phyloP scores from a whole-genome alignment of 768 basidiomycete genomes.

The Kockovaella imperatae region DNA sequence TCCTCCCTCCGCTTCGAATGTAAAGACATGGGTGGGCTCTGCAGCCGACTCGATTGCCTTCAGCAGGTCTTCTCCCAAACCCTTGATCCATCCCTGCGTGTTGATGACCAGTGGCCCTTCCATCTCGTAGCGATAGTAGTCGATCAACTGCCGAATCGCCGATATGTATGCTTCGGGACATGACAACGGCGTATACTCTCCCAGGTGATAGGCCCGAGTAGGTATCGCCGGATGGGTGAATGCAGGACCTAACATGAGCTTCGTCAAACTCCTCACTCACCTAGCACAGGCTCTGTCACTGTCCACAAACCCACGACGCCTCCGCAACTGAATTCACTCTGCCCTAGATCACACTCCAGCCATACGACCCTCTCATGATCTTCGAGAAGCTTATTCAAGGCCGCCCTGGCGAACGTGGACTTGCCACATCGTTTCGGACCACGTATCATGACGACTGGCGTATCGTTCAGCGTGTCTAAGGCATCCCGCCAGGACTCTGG shows the following conservation, averaged over 20 bases:
- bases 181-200: conserved; percentile 65
- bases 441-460: conserved; percentile 58
- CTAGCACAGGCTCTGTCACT: conserved; percentile 61
- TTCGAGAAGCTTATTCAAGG: conserved; percentile 61
- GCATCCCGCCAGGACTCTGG: conserved; percentile 32
- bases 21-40: conserved; percentile 56
- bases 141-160: conserved; percentile 58
- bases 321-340: conserved; percentile 83
- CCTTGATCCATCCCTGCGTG: conserved; percentile 95
- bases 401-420: conserved; percentile 70
- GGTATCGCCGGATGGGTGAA: conserved; percentile 76
- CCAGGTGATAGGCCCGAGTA: conserved; percentile 69
- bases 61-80: conserved; percentile 75
- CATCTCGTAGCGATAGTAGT: conserved; percentile 55
- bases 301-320: conserved; percentile 77
- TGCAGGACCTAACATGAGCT: conserved; percentile 58
- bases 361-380: conserved; percentile 70
- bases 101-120: conserved; percentile 80
- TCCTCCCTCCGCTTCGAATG: conserved; percentile 34
- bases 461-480: conserved; percentile 47
- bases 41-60: conserved; percentile 60
- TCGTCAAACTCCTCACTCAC: conserved; percentile 46
- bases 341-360: conserved; percentile 86
- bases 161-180: conserved; percentile 69
- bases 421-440: conserved; percentile 85